Evolutionary conservation across 257 asterid genomes (phyloP).

Genomic region (Gentiana dahurica): DNA sequence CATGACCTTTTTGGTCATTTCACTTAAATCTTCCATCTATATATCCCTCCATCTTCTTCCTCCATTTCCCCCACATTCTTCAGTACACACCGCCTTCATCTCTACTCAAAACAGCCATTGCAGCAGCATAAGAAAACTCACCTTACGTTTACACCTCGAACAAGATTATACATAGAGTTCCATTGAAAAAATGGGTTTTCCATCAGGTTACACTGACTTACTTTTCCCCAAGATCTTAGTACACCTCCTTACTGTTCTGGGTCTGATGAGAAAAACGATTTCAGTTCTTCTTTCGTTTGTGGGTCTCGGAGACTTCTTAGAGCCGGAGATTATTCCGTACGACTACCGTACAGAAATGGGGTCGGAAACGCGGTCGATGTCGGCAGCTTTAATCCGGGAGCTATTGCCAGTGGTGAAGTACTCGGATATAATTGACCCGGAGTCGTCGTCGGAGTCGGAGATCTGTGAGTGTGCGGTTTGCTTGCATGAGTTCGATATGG

Average conservation of each 20-base stretch:
- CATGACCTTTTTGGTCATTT: too few species aligned
- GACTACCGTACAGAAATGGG: constrained; percentile 12
- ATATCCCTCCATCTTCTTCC: too few species aligned
- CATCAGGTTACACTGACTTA: constrained; percentile 66
- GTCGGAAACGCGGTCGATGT: constrained; percentile 34
- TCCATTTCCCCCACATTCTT: too few species aligned
- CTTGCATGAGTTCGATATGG: constrained; percentile 61
- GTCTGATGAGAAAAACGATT: constrained; percentile 33
- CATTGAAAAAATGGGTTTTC: constrained; percentile 59
- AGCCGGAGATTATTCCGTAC: constrained; percentile 22
- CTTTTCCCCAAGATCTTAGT: constrained; percentile 60
- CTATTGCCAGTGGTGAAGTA: constrained; percentile 69
- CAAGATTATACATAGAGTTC: too few species aligned
- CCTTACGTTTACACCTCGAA: too few species aligned
- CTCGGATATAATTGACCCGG: constrained; percentile 49
- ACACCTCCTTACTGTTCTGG: constrained; percentile 43
- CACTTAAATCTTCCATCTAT: too few species aligned
- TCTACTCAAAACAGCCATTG: too few species aligned
- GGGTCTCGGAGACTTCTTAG: constrained; percentile 56
- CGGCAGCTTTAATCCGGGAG: constrained; percentile 74
- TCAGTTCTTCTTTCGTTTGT: constrained; percentile 27
- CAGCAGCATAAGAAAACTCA: too few species aligned
- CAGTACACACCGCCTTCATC: too few species aligned
- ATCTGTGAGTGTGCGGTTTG: constrained; percentile 57
- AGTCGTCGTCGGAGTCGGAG: constrained; percentile 23